Evolutionary conservation across 164 flowering plant genomes (phyloP).

Genomic region (Annona squamosa): DNA sequence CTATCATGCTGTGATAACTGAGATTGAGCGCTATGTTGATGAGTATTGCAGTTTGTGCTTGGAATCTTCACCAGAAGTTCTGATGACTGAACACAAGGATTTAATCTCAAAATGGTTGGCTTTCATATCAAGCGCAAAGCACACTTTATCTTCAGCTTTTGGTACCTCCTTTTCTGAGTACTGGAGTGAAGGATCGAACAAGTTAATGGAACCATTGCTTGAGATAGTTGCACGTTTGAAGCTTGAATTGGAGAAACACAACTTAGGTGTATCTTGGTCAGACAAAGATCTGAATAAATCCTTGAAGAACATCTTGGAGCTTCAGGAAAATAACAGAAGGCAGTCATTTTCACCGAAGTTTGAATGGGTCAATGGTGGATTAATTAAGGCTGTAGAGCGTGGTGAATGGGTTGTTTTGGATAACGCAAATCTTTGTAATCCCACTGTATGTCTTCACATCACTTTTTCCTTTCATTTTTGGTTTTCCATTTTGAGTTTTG

Average conservation of each 20-base stretch:
- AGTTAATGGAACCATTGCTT: conserved; percentile 35
- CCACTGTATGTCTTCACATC: conserved; percentile 51
- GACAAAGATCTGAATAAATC: conserved; percentile 34
- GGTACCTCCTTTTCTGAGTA: conserved; percentile 21
- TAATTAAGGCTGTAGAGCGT: conserved; percentile 80
- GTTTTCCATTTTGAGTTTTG: not conserved
- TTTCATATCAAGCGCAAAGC: conserved; percentile 35
- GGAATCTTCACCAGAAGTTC: conserved; percentile 28
- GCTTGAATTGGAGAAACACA: conserved; percentile 19
- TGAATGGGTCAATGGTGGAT: conserved; percentile 85
- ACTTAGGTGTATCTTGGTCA: conserved; percentile 45
- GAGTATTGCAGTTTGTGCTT: conserved; percentile 48
- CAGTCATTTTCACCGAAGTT: conserved; percentile 53
- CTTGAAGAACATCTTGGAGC: conserved; percentile 34
- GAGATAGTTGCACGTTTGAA: conserved; percentile 53
- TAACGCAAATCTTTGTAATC: conserved; percentile 95
- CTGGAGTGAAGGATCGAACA: conserved; percentile 20
- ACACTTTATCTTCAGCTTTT: conserved; percentile 17
- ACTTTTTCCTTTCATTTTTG: not conserved
- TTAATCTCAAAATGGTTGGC: conserved; percentile 50
- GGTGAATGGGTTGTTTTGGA: conserved; percentile 98
- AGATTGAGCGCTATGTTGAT: conserved; percentile 49
- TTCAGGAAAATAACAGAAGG: conserved; percentile 35
- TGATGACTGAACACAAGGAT: conserved; percentile 24
- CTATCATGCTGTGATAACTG: conserved; percentile 39